phyloP scores from a whole-genome alignment of 1,284 basidiomycete genomes.

The Hemileia vastatrix region DNA sequence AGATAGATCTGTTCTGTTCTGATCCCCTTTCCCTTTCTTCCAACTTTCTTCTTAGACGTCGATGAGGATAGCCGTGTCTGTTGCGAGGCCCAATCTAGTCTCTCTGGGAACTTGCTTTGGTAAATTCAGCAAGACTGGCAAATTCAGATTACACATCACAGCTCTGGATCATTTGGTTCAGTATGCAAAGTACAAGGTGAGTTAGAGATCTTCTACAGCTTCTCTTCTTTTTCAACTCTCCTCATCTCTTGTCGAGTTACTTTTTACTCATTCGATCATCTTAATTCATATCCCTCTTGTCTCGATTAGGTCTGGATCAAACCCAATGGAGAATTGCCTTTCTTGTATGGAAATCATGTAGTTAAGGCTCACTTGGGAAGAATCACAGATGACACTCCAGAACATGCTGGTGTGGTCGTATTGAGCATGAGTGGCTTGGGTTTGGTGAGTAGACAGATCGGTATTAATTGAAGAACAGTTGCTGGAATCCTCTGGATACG shows the following conservation, averaged over 20 bases:
- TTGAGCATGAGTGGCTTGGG: slow-evolving; percentile 94
- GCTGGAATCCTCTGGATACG: no score
- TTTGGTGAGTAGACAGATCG: slow-evolving; percentile 52
- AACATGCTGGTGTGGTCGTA: slow-evolving; percentile 96
- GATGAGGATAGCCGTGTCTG: slow-evolving; percentile 76
- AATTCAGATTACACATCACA: slow-evolving; percentile 95
- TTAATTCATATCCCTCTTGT: slow-evolving; percentile 18
- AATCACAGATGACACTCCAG: slow-evolving; percentile 97
- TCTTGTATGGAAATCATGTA: slow-evolving; percentile 96
- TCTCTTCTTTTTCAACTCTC: neutral
- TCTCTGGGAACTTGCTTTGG: slow-evolving; percentile 93
- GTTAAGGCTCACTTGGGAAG: slow-evolving; percentile 95
- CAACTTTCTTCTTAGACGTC: no score
- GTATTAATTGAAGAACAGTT: no score
- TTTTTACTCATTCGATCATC: slow-evolving; percentile 23
- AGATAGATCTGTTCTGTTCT: no score
- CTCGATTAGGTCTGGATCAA: slow-evolving; percentile 84
- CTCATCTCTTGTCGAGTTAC: neutral
- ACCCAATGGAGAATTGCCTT: slow-evolving; percentile 97
- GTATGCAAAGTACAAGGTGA: slow-evolving; percentile 94
- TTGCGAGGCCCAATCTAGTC: slow-evolving; percentile 84
- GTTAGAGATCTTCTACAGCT: slow-evolving; percentile 23
- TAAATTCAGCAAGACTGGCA: slow-evolving; percentile 93
- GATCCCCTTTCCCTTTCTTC: neutral
- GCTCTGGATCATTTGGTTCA: slow-evolving; percentile 88